These are phyloP conservation scores for Xylaria arbuscula DNA, from an alignment of 2,329 filamentous ascomycete species.

Conservation along the genomic window DNA sequence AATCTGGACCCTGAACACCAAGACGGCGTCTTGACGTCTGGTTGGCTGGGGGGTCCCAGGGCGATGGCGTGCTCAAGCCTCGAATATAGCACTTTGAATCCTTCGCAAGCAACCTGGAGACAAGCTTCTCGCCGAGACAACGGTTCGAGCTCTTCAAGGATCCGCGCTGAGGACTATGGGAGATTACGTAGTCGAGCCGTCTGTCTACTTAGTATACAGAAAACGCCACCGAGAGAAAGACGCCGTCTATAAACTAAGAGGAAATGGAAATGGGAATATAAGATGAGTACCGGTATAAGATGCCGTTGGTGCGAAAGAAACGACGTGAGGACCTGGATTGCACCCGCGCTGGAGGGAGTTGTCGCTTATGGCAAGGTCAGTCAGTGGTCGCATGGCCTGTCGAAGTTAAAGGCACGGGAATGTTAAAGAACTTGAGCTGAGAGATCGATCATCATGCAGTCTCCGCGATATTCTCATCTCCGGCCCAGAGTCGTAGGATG, in stretches of 20 bases:
- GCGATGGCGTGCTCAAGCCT: conserved; percentile 39
- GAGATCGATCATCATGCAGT: conserved; percentile 3
- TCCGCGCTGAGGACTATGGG: conserved; percentile 2
- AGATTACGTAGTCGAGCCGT: not conserved
- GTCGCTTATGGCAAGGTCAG: not conserved
- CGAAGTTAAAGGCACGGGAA: not conserved
- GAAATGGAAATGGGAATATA: not conserved
- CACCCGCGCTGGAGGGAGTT: not conserved
- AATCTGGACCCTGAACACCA: conserved; percentile 23
- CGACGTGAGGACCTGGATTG: not conserved
- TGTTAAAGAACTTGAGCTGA: too few relatives aligned
- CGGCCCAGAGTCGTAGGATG: conserved; percentile 26
- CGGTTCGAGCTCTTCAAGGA: not conserved
- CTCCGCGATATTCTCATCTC: conserved; percentile 9
- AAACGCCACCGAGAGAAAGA: not conserved
- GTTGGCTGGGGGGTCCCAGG: conserved; percentile 32
- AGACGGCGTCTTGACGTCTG: conserved; percentile 29
- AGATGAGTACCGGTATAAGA: too few relatives aligned
- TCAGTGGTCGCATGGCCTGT: not conserved
- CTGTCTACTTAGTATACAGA: not conserved
- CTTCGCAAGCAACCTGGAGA: conserved; percentile 21
- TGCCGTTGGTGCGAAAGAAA: conserved; percentile 1
- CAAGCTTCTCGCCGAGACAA: conserved; percentile 21
- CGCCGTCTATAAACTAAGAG: not conserved
- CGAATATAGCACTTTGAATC: conserved; percentile 30